Evolutionary conservation across 73 alveolate genomes (phyloP).

Genomic region (Diophrys appendiculata): DNA sequence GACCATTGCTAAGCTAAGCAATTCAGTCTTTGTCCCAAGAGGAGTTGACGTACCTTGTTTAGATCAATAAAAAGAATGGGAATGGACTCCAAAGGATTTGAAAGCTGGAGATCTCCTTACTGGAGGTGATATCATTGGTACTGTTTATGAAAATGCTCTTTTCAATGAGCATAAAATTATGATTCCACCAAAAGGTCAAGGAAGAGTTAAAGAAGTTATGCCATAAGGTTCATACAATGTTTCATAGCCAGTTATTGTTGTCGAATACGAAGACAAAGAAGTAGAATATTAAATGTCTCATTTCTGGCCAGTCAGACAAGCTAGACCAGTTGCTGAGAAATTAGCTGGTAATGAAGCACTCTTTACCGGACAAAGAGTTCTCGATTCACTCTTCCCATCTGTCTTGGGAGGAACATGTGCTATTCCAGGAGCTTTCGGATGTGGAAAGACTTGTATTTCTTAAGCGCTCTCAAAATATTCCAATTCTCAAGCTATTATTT

Average conservation of each 20-base stretch:
- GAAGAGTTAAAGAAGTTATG: slow-evolving; percentile 81
- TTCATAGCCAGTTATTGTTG: slow-evolving; percentile 82
- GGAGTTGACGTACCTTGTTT: slow-evolving; percentile 97
- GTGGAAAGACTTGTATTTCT: slow-evolving; percentile 98
- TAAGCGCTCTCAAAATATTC: slow-evolving; percentile 97
- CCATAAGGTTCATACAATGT: slow-evolving; percentile 90
- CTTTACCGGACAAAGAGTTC: slow-evolving; percentile 93
- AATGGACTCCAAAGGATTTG: slow-evolving; percentile 83
- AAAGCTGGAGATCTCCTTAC: slow-evolving; percentile 80
- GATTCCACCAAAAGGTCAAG: slow-evolving; percentile 95
- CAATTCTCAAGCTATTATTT: slow-evolving; percentile 92
- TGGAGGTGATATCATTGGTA: slow-evolving; percentile 98
- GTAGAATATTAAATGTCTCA: slow-evolving; percentile 84
- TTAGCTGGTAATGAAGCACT: slow-evolving; percentile 87
- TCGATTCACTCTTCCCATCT: slow-evolving; percentile 96
- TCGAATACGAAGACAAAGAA: slow-evolving; percentile 84
- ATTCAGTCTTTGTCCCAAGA: slow-evolving; percentile 94
- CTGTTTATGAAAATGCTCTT: slow-evolving; percentile 90
- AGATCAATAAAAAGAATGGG: slow-evolving; percentile 92
- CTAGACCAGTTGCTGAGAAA: slow-evolving; percentile 88
- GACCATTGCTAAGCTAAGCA: slow-evolving; percentile 67
- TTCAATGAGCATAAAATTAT: slow-evolving; percentile 87
- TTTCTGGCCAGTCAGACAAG: slow-evolving; percentile 92
- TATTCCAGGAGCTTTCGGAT: slow-evolving; percentile 99
- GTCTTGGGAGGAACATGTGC: slow-evolving; percentile 98